Evolutionary conservation across 257 asterid genomes (phyloP), one percentile per base, ranked within the genome.

Genomic region (Cinchona pubescens): DNA sequence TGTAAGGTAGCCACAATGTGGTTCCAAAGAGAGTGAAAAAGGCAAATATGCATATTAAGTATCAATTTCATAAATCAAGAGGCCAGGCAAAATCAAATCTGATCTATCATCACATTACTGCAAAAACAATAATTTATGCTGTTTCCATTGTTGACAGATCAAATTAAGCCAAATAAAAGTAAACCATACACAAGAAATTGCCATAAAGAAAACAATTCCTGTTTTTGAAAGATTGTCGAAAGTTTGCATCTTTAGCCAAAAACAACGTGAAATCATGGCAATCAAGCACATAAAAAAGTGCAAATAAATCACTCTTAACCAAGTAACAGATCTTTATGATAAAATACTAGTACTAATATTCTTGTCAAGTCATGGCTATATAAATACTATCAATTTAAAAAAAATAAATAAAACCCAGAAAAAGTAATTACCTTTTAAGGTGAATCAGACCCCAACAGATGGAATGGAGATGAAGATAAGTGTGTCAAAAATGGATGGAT

Each of bases 351-450:
- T n/a, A n/a, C 35, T 65, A 27, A 32, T 72, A 48, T 1, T 63
- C 56, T 67, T 42, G 37, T 12, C 56, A 37, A 78, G 67, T 21
- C 18, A 61, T 71, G 29, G 19, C 9, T 5, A 55, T 40, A 67
- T 0, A 21, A 58, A 23, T 7, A 27, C 64, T 21, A 30, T 6
- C 34, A n/a, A 23, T 40, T 11, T 16, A 40, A 58, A 40, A 16
- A 27, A 5, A 61, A 11, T n/a, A 21, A 49, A 37, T 37, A 30
- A 18, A 60, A 19, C 30, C 71, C 30, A 77, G 49, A 62, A 25
- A 81, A 30, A 53, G 27, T n/a, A 46, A 21, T 64, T 45, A 78
- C 80, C 85, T 77, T 38, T 18, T 19, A 74, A 70, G 72, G 58
- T 16, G 34, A 68, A 45, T 66, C 45, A 71, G 8, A 59, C 72